A percentile compares a stretch with the other conserved stretches of the same genome.
phyloP scores from a whole-genome alignment of 352 stramenopile genomes.

The Thalassiosira exigua region DNA sequence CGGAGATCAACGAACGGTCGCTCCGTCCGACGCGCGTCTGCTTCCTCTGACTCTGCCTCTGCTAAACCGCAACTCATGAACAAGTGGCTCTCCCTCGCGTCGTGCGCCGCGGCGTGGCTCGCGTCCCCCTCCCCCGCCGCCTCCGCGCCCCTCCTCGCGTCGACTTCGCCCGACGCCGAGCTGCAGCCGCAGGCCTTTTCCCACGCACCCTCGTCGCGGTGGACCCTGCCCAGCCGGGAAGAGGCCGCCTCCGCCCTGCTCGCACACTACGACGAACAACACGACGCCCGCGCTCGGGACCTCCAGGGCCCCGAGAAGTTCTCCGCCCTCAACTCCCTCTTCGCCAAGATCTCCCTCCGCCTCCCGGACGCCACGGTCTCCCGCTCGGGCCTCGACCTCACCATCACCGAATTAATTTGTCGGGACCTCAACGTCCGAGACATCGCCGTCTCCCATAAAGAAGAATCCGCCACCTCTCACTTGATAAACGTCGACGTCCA shows the following conservation, averaged over 20 bases:
- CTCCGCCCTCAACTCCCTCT: conserved; percentile 18
- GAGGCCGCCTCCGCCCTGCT: conserved; percentile 1
- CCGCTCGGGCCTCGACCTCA: conserved; percentile 8
- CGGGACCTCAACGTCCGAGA: background rate
- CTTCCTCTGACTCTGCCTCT: too few species aligned
- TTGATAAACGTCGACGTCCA: background rate
- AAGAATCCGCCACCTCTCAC: background rate
- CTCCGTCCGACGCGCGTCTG: too few species aligned
- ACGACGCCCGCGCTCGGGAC: background rate
- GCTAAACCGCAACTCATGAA: too few species aligned
- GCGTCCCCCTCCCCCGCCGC: too few species aligned
- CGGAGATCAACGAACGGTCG: too few species aligned
- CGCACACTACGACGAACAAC: background rate
- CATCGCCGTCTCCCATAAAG: conserved; percentile 2
- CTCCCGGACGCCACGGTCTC: conserved; percentile 13
- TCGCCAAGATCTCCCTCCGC: conserved; percentile 18
- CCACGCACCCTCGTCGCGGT: too few species aligned
- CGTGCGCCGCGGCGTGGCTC: too few species aligned
- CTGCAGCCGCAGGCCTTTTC: too few species aligned
- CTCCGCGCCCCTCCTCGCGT: too few species aligned
- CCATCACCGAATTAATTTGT: conserved; percentile 31
- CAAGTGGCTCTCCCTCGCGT: too few species aligned
- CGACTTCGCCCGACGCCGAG: too few species aligned
- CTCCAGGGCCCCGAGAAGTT: conserved; percentile 8
- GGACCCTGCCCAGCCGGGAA: background rate